A percentile compares a stretch with the other conserved stretches of the same genome.
Conservation (phyloP, 2,329 filamentous ascomycete genomes). For the Mollisiaceae sp. region DNA sequence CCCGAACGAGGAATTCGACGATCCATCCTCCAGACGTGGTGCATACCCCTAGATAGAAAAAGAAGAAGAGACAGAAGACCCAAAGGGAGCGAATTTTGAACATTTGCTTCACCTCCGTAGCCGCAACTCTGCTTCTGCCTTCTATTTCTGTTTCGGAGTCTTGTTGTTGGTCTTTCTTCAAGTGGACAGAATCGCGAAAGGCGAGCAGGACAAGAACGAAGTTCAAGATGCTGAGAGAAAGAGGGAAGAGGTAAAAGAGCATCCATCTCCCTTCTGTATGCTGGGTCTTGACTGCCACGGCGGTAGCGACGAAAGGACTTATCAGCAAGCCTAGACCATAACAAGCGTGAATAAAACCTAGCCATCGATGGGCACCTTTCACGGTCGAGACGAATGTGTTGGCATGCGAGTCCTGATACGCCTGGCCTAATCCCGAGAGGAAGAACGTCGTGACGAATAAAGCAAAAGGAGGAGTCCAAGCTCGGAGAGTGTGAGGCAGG, state of each 20-base stretch:
- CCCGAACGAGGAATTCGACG: slow-evolving; percentile 66
- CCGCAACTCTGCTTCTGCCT: slow-evolving; percentile 44
- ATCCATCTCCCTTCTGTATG: slow-evolving; percentile 51
- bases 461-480: slow-evolving; percentile 61
- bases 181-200: slow-evolving; percentile 50
- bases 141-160: slow-evolving; percentile 28
- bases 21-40: slow-evolving; percentile 67
- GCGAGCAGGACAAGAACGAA: slow-evolving; percentile 51
- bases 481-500: slow-evolving; percentile 57
- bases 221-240: slow-evolving; percentile 59
- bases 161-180: slow-evolving; percentile 12
- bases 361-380: slow-evolving; percentile 60
- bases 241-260: slow-evolving; percentile 60
- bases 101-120: slow-evolving; percentile 51
- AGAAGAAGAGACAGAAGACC: slow-evolving; percentile 66
- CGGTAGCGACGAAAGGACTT: slow-evolving; percentile 59
- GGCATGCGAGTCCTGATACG: slow-evolving; percentile 66
- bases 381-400: slow-evolving; percentile 64
- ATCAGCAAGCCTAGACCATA: slow-evolving; percentile 58
- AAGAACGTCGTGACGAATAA: slow-evolving; percentile 64
- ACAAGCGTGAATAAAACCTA: slow-evolving; percentile 68
- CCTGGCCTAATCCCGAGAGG: slow-evolving; percentile 62
- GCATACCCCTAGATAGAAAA: slow-evolving; percentile 62
- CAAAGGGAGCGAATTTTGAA: slow-evolving; percentile 56
- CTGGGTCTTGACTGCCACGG: slow-evolving; percentile 49